Base-by-base conservation (phyloP, 345 rosid species). In the Raphanus sativus region DNA sequence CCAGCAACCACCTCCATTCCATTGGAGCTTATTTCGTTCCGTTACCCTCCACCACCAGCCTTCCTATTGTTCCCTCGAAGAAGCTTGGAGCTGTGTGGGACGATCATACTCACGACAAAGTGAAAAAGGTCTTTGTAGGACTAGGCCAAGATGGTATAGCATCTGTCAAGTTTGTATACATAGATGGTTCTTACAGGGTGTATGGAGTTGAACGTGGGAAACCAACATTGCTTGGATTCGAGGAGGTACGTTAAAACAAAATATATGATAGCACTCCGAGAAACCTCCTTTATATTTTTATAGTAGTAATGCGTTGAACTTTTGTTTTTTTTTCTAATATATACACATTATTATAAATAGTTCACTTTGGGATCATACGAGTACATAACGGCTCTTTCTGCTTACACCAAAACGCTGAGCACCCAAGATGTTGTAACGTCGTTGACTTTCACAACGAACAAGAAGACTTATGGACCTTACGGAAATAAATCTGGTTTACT, bases 1-100 rank as follows among this genome's bases (percentile, higher is more conserved):
- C 73, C 16, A 42, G 45, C 28, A 26, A 60, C 6, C 4, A 58
- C 11, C 12, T 79, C 15, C 2, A 73, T 17, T 59, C 74, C 26
- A 61, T 79, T 72, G 82, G 74, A 16, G 82, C 82, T 25, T 79
- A 79, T 67, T 73, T 79, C 48, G 70, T 25, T 34, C 71, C 71
- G 4, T 3, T 40, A 54, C 3, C 71, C 50, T 11, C 67, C 4
- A 36, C 65, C 11, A 36, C 65, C 42, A 36, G 12, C 7, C 28
- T 38, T 36, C 24, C 59, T 67, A 5, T 30, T 3, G 13, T 1
- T 25, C 76, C 77, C 7, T 7, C 15, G 3, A 67, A 73, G 64
- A 78, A 67, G 64, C 17, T 78, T 16, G 82, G 78, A 61, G 25
- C 26, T 61, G 50, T 12, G 24, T 79, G 82, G 82, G 82, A 79